Base-by-base conservation (phyloP, 2,329 filamentous ascomycete genomes). In the Colletotrichum simmondsii region DNA sequence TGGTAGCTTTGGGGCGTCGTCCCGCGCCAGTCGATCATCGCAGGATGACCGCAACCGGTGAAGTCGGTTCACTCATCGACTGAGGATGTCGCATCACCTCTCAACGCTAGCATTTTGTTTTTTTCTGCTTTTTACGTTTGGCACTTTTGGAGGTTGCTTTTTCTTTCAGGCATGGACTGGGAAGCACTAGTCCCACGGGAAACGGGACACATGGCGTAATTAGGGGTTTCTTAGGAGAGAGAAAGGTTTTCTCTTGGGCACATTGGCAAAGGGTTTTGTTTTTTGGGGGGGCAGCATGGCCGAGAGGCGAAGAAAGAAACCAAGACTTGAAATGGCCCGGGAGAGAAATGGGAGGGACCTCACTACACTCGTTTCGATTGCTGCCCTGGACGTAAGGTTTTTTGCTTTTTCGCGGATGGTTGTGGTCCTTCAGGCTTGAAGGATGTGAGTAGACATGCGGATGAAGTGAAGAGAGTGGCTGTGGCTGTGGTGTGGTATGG, bases 1-100 rank as follows among this genome's bases (percentile, higher is more conserved):
- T 12, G 78, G 76, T 66, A 80, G 76, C 12, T 74, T 75, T 12
- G 68, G 72, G 5, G 49, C 68, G 2, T 66, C 72, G 11, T 61
- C 72, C 10, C 74, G 68, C 14, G 46, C 68, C 6, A 71, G 62
- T 32, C 68, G 67, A 19, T 61, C 71, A 3, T 28, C 66, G 32
- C 74, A 66, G 3, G 72, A 75, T 42, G 63, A 74, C 42, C 72
- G 72, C 19, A 68, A 57, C 5, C 67, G 74, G 42, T 75, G 62
- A 58, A 49, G 16, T 52, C 10, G 19, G 35, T 28, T 11, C 32
- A 2, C 35, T 42, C n/a, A 42, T 37, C 16, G 8, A 49, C 19
- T 6, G 19, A 49, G 42, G 42, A n/a, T 19, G 42, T 49, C 42
- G 42, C 16, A 49, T 49, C 42, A 49, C 42, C 16, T 8, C 7